Evolutionary conservation across 2,329 filamentous ascomycete species (phyloP).

Genomic region (Arthrobotrys sphaeroides): DNA sequence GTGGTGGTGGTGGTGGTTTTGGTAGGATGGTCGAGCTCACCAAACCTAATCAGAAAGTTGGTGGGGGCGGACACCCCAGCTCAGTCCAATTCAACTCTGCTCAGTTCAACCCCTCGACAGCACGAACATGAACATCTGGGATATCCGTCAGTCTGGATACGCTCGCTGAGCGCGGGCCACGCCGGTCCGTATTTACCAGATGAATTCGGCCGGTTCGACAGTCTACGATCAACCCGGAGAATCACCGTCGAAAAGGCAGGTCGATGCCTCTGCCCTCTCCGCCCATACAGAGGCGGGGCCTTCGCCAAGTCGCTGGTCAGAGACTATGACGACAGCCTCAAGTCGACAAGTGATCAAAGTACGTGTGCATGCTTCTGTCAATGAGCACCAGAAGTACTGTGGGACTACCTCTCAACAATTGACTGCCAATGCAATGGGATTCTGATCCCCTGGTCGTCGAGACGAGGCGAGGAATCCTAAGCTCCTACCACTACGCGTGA

Average conservation of each 20-base stretch:
- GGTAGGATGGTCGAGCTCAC: slow-evolving; percentile 6
- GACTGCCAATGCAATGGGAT: background rate
- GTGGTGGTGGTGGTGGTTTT: slow-evolving; percentile 5
- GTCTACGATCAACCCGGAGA: background rate
- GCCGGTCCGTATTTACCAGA: background rate
- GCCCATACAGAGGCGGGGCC: slow-evolving; percentile 7
- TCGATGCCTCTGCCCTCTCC: slow-evolving; percentile 28
- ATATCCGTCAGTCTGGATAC: too few relatives aligned
- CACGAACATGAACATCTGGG: background rate
- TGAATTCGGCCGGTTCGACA: background rate
- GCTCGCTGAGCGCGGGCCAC: background rate
- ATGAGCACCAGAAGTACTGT: background rate
- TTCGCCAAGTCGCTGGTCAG: slow-evolving; percentile 25
- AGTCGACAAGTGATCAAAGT: background rate
- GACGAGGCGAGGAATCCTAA: slow-evolving; percentile 21
- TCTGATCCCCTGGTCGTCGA: slow-evolving; percentile 4
- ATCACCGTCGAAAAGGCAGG: slow-evolving; percentile 27
- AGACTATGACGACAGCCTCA: slow-evolving; percentile 47
- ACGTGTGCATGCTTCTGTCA: too few relatives aligned
- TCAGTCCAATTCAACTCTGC: too few relatives aligned
- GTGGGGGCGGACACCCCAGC: slow-evolving; percentile 8
- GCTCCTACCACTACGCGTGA: slow-evolving; percentile 6
- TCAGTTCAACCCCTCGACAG: background rate
- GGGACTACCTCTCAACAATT: slow-evolving; percentile 22
- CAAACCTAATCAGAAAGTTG: slow-evolving; percentile 31